Percentiles rank a stretch among this genome's conserved stretches.
phyloP scores from a whole-genome alignment of 108 stramenopile species.

The Nitzschia putrida region DNA sequence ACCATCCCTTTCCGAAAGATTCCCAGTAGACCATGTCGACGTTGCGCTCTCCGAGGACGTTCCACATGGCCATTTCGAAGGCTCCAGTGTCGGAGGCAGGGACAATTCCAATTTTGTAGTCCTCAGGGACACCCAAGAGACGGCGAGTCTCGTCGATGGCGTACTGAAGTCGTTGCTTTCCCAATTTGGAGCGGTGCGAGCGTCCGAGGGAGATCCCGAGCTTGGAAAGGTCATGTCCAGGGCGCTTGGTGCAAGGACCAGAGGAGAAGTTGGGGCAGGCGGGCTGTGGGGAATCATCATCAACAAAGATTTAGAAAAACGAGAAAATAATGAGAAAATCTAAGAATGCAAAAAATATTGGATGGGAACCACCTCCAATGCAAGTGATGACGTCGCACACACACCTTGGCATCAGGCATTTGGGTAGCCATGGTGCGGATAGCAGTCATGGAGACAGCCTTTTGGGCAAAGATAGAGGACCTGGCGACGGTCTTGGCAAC shows the following conservation, averaged over 20 bases:
- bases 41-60: conserved; percentile 91
- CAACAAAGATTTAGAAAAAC: background rate
- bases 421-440: conserved; percentile 57
- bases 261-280: conserved; percentile 89
- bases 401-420: conserved; percentile 50
- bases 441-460: conserved; percentile 30
- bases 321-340: background rate
- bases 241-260: conserved; percentile 98
- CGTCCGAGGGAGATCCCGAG: conserved; percentile 88
- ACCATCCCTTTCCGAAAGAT: conserved; percentile 98
- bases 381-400: background rate
- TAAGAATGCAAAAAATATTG: background rate
- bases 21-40: conserved; percentile 99
- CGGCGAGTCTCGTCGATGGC: conserved; percentile 96
- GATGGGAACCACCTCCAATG: background rate
- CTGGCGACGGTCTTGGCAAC: conserved; percentile 39
- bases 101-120: conserved; percentile 94
- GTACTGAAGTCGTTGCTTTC: conserved; percentile 92
- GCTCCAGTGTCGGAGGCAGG: conserved; percentile 99
- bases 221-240: conserved; percentile 83
- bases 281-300: conserved; percentile 68
- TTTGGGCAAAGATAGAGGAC: conserved; percentile 17
- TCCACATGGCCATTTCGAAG: conserved; percentile 99
- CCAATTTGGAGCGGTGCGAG: conserved; percentile 96
- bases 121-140: conserved; percentile 92